Percentiles rank a stretch among this genome's conserved stretches.
Evolutionary conservation across 2,329 filamentous ascomycete species (phyloP).

Genomic region (Stemphylium vesicarium): DNA sequence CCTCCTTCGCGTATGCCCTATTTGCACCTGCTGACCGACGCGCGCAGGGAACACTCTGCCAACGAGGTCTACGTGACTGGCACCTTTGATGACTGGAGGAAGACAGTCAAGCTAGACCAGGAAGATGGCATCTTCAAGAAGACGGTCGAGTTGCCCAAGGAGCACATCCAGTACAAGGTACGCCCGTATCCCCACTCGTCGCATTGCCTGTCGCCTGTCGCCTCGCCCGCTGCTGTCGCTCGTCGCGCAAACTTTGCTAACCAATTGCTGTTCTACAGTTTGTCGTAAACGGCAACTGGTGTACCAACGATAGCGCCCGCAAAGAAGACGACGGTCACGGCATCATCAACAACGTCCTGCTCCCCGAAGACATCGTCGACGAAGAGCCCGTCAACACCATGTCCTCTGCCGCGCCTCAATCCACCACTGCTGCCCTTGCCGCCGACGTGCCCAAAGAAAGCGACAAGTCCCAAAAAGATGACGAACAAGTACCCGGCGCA

Average conservation of each 20-base stretch:
- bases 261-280: slow-evolving; percentile 65
- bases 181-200: slow-evolving; percentile 27
- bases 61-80: slow-evolving; percentile 93
- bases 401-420: slow-evolving; percentile 71
- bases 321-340: slow-evolving; percentile 82
- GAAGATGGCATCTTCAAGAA: slow-evolving; percentile 76
- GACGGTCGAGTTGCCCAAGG: slow-evolving; percentile 73
- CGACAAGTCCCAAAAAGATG: slow-evolving; percentile 26
- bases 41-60: slow-evolving; percentile 77
- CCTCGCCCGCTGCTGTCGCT: background rate
- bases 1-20: slow-evolving; percentile 3
- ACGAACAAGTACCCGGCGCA: slow-evolving; percentile 62
- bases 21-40: slow-evolving; percentile 24
- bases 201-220: slow-evolving; percentile 6
- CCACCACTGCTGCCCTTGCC: slow-evolving; percentile 74
- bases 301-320: slow-evolving; percentile 78
- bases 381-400: slow-evolving; percentile 60
- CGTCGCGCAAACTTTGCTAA: slow-evolving; percentile 26
- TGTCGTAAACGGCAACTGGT: slow-evolving; percentile 92
- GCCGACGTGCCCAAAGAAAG: slow-evolving; percentile 68
- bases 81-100: slow-evolving; percentile 93
- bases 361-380: slow-evolving; percentile 70
- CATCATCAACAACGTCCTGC: slow-evolving; percentile 93
- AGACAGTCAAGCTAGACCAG: slow-evolving; percentile 83
- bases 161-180: slow-evolving; percentile 95